Conservation (phyloP, 148 eudicot species). For the Amaranthus cruentus region DNA sequence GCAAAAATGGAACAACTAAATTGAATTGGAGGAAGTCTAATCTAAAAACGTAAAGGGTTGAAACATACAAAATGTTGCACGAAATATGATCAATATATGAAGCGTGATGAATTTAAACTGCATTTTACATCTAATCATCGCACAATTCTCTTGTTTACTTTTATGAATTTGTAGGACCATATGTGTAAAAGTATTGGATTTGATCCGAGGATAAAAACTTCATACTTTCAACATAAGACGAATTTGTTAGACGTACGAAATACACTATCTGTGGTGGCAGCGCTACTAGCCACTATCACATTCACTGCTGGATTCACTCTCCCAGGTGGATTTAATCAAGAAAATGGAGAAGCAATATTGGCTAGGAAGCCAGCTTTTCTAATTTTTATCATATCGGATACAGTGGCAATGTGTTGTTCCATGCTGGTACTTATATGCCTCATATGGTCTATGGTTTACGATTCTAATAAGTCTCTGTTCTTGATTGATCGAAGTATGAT, state of each 20-base stretch:
- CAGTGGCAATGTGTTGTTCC: background rate
- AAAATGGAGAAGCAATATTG: slow-evolving; percentile 9
- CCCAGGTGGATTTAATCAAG: slow-evolving; percentile 9
- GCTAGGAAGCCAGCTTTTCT: background rate
- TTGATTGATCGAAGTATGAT: background rate
- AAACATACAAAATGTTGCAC: background rate
- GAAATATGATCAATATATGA: background rate
- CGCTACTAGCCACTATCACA: slow-evolving; percentile 11
- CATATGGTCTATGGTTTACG: too few relatives aligned
- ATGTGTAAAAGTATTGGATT: background rate
- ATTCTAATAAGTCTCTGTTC: too few relatives aligned
- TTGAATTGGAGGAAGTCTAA: too few relatives aligned
- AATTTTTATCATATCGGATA: background rate
- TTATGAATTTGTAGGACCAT: background rate
- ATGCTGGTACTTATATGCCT: too few relatives aligned
- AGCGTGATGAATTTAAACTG: background rate
- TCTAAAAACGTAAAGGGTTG: background rate
- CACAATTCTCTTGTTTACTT: background rate
- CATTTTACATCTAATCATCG: too few relatives aligned
- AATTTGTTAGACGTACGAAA: background rate
- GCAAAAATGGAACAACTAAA: background rate
- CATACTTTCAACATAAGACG: background rate
- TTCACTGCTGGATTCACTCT: slow-evolving; percentile 8
- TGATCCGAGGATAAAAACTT: background rate
- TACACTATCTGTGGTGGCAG: slow-evolving; percentile 8